A percentile compares a stretch with the other conserved stretches of the same genome.
Conservation (phyloP, 2,329 filamentous ascomycete genomes). For the Xylaria sp. region DNA sequence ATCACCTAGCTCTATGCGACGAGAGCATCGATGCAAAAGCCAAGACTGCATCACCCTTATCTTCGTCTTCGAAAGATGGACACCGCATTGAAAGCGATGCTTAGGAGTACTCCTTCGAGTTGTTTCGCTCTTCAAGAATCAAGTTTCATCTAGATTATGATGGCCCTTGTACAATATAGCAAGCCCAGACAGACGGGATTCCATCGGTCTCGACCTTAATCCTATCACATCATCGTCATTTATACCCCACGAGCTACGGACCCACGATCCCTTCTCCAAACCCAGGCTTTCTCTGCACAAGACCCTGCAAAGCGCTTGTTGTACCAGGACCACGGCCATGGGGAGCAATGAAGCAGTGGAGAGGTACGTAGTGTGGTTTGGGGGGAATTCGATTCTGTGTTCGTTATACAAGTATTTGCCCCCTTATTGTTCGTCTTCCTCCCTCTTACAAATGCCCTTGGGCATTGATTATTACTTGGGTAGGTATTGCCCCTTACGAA, state of each 20-base stretch:
- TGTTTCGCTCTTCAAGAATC: background rate
- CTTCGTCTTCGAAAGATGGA: background rate
- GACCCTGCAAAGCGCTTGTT: constrained; percentile 29
- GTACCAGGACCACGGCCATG: constrained; percentile 34
- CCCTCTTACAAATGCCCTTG: background rate
- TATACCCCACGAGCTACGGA: constrained; percentile 22
- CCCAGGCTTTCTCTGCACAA: constrained; percentile 3
- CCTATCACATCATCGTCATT: constrained; percentile 8
- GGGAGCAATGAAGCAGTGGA: constrained; percentile 16
- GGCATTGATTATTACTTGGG: constrained; percentile 1
- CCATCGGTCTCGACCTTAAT: constrained; percentile 2
- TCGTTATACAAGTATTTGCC: background rate
- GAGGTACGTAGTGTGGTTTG: constrained; percentile 1
- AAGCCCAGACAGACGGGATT: background rate
- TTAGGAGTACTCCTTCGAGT: background rate
- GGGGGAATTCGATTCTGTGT: background rate
- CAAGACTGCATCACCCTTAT: background rate
- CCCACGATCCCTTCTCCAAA: constrained; percentile 15
- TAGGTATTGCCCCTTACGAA: background rate
- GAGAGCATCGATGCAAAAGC: background rate
- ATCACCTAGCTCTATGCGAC: background rate
- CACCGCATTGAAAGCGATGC: background rate
- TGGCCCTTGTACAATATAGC: constrained; percentile 2
- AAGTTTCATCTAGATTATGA: background rate
- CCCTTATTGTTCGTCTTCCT: background rate